Conservation (phyloP, 768 basidiomycete species). For the Hericium coralloides region DNA sequence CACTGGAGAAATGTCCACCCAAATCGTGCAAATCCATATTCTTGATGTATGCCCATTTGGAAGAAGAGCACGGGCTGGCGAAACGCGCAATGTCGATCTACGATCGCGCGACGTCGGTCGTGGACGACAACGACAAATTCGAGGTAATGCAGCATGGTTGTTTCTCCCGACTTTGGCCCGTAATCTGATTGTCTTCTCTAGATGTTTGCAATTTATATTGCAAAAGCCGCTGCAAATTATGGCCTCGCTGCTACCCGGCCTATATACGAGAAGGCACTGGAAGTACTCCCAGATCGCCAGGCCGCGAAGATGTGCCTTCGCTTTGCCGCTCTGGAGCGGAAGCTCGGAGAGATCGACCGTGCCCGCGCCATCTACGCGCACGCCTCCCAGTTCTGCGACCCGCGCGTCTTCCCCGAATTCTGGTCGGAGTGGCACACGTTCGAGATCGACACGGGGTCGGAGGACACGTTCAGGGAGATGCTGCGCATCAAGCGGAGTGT, state of each 20-base stretch:
- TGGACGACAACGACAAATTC: constrained; percentile 87
- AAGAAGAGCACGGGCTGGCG: constrained; percentile 91
- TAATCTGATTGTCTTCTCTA: constrained; percentile 23
- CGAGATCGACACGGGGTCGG: constrained; percentile 97
- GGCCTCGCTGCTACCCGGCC: constrained; percentile 93
- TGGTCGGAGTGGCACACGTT: constrained; percentile 97
- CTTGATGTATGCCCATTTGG: constrained; percentile 91
- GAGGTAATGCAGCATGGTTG: constrained; percentile 43
- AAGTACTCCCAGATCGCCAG: constrained; percentile 86
- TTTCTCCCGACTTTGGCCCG: not conserved
- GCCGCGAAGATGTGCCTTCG: constrained; percentile 97
- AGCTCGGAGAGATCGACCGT: constrained; percentile 97
- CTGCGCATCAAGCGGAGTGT: constrained; percentile 95
- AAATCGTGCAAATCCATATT: constrained; percentile 94
- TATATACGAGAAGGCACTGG: constrained; percentile 92
- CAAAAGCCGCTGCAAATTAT: constrained; percentile 93
- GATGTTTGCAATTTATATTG: constrained; percentile 97
- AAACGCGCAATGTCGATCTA: constrained; percentile 95
- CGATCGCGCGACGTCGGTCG: constrained; percentile 82
- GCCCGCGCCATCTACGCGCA: constrained; percentile 96
- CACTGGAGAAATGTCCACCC: constrained; percentile 90
- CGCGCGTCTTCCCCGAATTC: constrained; percentile 83
- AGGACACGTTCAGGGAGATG: constrained; percentile 97
- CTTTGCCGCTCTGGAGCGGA: constrained; percentile 92
- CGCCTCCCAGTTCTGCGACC: constrained; percentile 98